phyloP scores from a whole-genome alignment of 768 basidiomycete genomes.

The Hygrocybe coccinea region DNA sequence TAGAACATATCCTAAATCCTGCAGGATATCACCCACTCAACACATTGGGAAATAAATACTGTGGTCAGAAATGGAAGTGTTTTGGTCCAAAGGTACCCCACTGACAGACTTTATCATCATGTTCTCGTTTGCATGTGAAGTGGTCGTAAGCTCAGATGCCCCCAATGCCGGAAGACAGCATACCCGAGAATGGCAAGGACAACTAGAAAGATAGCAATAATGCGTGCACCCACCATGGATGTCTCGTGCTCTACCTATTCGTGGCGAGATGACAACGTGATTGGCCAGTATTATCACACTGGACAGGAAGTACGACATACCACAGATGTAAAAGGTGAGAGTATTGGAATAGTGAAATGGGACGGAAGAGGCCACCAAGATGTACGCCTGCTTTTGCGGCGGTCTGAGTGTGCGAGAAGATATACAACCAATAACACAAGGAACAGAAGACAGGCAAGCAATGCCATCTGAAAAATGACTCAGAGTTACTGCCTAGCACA shows the following conservation, averaged over 20 bases:
- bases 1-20: no score
- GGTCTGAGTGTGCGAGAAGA: conserved; percentile 32
- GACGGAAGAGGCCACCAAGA: conserved; percentile 37
- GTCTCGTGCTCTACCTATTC: conserved; percentile 75
- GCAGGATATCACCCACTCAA: no score
- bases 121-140: no score
- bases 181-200: conserved; percentile 41
- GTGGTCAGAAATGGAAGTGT: no score
- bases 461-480: conserved; percentile 5
- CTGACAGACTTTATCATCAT: no score
- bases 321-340: conserved; percentile 76
- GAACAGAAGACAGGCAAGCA: conserved; percentile 23
- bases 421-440: conserved; percentile 33
- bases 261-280: background rate
- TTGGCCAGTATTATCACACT: background rate
- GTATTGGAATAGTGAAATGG: conserved; percentile 73
- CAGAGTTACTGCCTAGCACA: background rate
- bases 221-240: conserved; percentile 51
- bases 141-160: background rate
- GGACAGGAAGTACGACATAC: conserved; percentile 35
- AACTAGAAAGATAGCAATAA: conserved; percentile 38
- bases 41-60: no score
- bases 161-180: conserved; percentile 40
- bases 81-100: no score
- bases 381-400: conserved; percentile 21